phyloP scores from a whole-genome alignment of 305 asterid genomes.

The Petunia hybrid region DNA sequence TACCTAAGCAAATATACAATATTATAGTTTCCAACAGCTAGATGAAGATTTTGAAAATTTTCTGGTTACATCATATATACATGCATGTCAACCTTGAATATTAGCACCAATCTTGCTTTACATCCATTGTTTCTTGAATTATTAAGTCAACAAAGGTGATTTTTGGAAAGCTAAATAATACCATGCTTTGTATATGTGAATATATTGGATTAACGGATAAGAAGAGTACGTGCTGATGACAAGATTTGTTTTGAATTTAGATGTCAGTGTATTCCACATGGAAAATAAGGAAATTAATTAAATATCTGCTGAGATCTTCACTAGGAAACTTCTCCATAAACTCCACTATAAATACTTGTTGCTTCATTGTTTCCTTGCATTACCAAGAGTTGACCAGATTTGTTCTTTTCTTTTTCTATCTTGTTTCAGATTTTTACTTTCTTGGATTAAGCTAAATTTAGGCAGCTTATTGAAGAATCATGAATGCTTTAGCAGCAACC shows the following conservation, averaged over 20 bases:
- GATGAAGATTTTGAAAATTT: too few relatives aligned
- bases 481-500: conserved; percentile 87
- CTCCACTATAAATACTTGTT: neutral
- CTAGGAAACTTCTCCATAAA: neutral
- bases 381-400: neutral
- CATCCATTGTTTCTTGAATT: too few relatives aligned
- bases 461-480: conserved; percentile 34
- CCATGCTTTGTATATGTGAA: neutral
- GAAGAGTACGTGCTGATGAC: neutral
- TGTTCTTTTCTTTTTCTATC: neutral
- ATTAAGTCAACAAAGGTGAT: neutral
- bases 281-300: neutral
- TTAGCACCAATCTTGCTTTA: too few relatives aligned
- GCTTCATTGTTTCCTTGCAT: neutral
- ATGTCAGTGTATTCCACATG: neutral
- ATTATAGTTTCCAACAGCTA: too few relatives aligned
- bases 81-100: too few relatives aligned
- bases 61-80: too few relatives aligned
- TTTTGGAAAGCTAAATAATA: too few relatives aligned
- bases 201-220: neutral
- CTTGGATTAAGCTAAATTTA: too few relatives aligned
- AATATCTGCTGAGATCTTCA: too few relatives aligned
- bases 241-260: neutral
- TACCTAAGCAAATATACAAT: too few relatives aligned
- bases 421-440: neutral